Evolutionary conservation across 176 grass and related monocot species (phyloP).

Genomic region (Elymus sibiricus): DNA sequence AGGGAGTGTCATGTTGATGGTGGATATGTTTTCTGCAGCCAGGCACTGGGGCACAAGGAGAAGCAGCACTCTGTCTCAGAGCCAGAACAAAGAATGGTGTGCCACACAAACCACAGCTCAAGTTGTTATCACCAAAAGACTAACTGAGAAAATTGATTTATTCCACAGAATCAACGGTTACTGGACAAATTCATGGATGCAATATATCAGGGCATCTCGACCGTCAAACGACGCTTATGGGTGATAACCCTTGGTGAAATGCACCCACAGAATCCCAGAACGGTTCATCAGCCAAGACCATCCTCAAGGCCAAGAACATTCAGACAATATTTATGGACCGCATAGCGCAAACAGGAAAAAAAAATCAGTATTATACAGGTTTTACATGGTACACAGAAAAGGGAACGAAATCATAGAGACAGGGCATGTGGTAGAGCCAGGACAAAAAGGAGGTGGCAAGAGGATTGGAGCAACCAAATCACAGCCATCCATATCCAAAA

Average conservation of each 20-base stretch:
- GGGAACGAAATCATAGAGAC: slow-evolving; percentile 9
- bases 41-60: background rate
- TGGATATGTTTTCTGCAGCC: background rate
- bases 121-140: slow-evolving; percentile 17
- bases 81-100: background rate
- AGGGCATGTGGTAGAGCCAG: slow-evolving; percentile 23
- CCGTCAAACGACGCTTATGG: slow-evolving; percentile 17
- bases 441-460: slow-evolving; percentile 58
- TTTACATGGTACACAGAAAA: slow-evolving; percentile 38
- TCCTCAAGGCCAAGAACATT: slow-evolving; percentile 31
- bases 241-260: slow-evolving; percentile 13
- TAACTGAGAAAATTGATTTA: background rate
- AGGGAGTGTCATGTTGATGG: background rate
- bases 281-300: slow-evolving; percentile 28
- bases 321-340: slow-evolving; percentile 35
- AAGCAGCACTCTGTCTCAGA: background rate
- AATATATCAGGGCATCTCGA: slow-evolving; percentile 25
- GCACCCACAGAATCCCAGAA: slow-evolving; percentile 29
- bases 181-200: slow-evolving; percentile 14
- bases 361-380: background rate
- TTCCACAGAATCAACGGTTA: background rate
- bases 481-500: slow-evolving; percentile 67
- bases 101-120: slow-evolving; percentile 1
- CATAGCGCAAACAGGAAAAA: background rate
- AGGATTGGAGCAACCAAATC: slow-evolving; percentile 59